Evolutionary conservation across 2,329 filamentous ascomycete species (phyloP).

Genomic region (Myotisia sp.): DNA sequence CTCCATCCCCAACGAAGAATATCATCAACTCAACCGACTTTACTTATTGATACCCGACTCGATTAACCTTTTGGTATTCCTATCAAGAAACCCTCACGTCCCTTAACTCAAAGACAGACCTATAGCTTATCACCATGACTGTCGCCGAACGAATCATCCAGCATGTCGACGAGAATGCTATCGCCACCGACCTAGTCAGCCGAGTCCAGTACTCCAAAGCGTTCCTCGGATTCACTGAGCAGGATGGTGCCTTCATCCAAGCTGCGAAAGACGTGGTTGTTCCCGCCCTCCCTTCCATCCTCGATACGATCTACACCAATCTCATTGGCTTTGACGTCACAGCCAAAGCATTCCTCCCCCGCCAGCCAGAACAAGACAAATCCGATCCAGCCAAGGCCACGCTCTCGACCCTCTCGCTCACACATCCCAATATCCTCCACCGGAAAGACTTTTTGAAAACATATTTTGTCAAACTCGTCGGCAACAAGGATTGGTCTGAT

Average conservation of each 20-base stretch:
- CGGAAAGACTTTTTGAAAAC: slow-evolving; percentile 19
- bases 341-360: slow-evolving; percentile 18
- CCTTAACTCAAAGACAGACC: background rate
- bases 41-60: no score
- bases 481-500: slow-evolving; percentile 18
- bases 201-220: slow-evolving; percentile 17
- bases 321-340: slow-evolving; percentile 20
- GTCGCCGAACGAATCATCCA: slow-evolving; percentile 5
- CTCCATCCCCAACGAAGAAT: no score
- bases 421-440: slow-evolving; percentile 18
- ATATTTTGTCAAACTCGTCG: slow-evolving; percentile 18
- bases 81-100: no score
- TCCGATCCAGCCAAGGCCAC: slow-evolving; percentile 4
- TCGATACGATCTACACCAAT: slow-evolving; percentile 19
- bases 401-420: slow-evolving; percentile 13
- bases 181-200: slow-evolving; percentile 7
- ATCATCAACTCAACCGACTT: no score
- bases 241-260: slow-evolving; percentile 16
- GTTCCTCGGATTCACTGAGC: slow-evolving; percentile 18
- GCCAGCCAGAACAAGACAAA: slow-evolving; percentile 12
- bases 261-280: slow-evolving; percentile 14
- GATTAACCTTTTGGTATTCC: no score
- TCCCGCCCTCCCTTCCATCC: slow-evolving; percentile 16
- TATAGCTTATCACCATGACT: slow-evolving; percentile 2
- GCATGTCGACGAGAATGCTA: slow-evolving; percentile 10